These are phyloP conservation scores for Beta corolliflora DNA, from an alignment of 179 eudicot genomes.

Conservation along the genomic window DNA sequence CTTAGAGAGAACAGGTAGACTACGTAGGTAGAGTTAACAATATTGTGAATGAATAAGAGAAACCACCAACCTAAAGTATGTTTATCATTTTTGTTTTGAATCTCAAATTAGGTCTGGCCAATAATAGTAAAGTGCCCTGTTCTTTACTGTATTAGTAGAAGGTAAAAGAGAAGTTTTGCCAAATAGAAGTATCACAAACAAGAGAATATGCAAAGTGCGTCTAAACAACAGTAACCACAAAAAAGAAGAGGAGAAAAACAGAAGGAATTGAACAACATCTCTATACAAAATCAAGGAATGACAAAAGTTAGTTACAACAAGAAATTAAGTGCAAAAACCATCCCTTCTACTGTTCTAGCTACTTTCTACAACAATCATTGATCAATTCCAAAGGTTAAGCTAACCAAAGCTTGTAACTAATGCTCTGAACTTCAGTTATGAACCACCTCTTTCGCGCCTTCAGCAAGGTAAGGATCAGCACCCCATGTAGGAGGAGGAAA, in stretches of 20 bases:
- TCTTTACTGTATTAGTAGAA: too few species aligned
- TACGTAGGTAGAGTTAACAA: too few species aligned
- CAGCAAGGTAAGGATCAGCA: slow-evolving; percentile 11
- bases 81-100: accelerated
- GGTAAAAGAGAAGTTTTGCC: too few species aligned
- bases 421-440: slow-evolving; percentile 4
- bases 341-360: too few species aligned
- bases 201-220: too few species aligned
- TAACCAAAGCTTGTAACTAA: background rate
- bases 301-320: background rate
- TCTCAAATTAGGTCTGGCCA: too few species aligned
- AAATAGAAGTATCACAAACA: too few species aligned
- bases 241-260: too few species aligned
- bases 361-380: background rate
- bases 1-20: too few species aligned
- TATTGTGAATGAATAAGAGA: accelerated
- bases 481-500: slow-evolving; percentile 33
- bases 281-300: background rate
- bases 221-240: too few species aligned
- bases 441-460: slow-evolving; percentile 15
- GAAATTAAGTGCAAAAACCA: background rate
- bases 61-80: accelerated
- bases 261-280: background rate
- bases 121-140: too few species aligned
- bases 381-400: background rate